These are phyloP conservation scores for Thelonectria olida DNA, from an alignment of 2,329 filamentous ascomycete genomes.

Conservation along the genomic window DNA sequence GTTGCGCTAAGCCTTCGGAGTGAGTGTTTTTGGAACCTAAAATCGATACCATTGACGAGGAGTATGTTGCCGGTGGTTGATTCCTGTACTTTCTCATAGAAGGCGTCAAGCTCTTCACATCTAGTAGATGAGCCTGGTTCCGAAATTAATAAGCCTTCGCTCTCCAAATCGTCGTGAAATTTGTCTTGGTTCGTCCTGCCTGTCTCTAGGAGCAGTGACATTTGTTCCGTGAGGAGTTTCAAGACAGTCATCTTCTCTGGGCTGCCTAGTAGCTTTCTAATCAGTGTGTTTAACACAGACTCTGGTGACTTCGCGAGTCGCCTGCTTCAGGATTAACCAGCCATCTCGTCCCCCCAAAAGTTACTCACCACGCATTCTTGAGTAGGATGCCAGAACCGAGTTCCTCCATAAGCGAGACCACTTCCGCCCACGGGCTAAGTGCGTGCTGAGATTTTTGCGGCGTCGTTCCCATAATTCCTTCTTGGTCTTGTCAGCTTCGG, in stretches of 20 bases:
- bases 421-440: slow-evolving; percentile 14
- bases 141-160: neutral
- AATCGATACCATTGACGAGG: neutral
- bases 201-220: slow-evolving; percentile 9
- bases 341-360: neutral
- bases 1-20: neutral
- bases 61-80: neutral
- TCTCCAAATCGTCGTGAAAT: slow-evolving; percentile 3
- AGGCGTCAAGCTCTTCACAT: neutral
- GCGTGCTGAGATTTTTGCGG: slow-evolving; percentile 3
- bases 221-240: slow-evolving; percentile 6
- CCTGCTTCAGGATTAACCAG: slow-evolving; percentile 1
- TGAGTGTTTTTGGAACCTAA: neutral
- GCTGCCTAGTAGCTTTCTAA: slow-evolving; percentile 8
- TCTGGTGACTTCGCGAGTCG: slow-evolving; percentile 14
- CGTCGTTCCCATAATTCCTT: neutral
- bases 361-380: slow-evolving; percentile 11
- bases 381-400: slow-evolving; percentile 15
- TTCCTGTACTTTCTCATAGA: neutral
- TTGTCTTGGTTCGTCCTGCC: slow-evolving; percentile 5
- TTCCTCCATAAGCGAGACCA: slow-evolving; percentile 5
- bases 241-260: slow-evolving; percentile 10
- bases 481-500: neutral
- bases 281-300: neutral
- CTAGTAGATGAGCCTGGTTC: neutral